phyloP scores from a whole-genome alignment of 345 rosid genomes.

The Jatropha curcas region DNA sequence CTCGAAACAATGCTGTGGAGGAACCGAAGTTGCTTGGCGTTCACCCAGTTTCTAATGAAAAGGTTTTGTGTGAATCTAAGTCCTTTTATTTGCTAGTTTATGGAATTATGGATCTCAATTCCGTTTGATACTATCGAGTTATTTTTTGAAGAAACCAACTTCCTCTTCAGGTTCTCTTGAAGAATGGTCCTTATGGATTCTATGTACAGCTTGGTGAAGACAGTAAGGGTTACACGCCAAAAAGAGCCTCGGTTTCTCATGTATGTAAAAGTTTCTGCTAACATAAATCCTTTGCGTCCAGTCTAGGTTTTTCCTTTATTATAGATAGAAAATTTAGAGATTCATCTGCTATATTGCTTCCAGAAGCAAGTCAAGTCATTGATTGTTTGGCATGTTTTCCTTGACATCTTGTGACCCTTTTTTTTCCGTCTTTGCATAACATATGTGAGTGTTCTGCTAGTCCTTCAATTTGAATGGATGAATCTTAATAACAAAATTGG shows the following conservation, averaged over 20 bases:
- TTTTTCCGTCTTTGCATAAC: background rate
- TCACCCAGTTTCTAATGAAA: conserved; percentile 75
- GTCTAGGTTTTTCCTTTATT: background rate
- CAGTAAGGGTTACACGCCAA: conserved; percentile 64
- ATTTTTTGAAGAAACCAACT: conserved; percentile 4
- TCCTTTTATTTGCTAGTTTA: background rate
- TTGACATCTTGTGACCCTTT: background rate
- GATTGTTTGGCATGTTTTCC: background rate
- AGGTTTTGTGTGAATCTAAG: conserved; percentile 48
- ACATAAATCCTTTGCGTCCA: background rate
- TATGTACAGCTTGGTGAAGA: conserved; percentile 96
- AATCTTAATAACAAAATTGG: background rate
- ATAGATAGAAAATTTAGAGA: background rate
- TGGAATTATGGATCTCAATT: conserved; percentile 3
- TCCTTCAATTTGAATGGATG: background rate
- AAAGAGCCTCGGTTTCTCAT: conserved; percentile 75
- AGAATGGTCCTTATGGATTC: conserved; percentile 90
- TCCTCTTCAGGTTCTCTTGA: conserved; percentile 65
- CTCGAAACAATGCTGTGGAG: conserved; percentile 51
- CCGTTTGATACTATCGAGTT: background rate
- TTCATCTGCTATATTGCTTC: background rate
- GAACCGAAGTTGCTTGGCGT: conserved; percentile 87
- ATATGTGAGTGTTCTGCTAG: background rate
- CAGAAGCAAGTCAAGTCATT: background rate
- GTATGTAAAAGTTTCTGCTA: conserved; percentile 36